Conservation (phyloP, 768 basidiomycete species). For the Tricholoma sp. region DNA sequence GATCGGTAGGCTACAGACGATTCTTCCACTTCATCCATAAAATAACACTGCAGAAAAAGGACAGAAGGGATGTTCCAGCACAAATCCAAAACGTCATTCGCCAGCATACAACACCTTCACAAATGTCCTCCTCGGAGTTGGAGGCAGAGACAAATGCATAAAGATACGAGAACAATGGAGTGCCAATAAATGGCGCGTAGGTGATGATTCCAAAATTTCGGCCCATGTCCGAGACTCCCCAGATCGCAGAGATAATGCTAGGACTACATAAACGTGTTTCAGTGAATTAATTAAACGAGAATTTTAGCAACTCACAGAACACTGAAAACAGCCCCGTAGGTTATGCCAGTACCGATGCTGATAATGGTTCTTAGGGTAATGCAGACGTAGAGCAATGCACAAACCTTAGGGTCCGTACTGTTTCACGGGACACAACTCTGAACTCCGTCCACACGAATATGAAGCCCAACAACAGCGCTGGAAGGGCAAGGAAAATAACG, state of each 20-base stretch:
- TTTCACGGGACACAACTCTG: conserved; percentile 40
- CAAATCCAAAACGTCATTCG: conserved; percentile 56
- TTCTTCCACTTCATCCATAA: conserved; percentile 66
- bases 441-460: conserved; percentile 55
- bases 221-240: conserved; percentile 66
- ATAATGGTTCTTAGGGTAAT: conserved; percentile 5
- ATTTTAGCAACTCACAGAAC: conserved; percentile 47
- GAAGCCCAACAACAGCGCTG: conserved; percentile 41
- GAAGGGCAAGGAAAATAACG: conserved; percentile 50
- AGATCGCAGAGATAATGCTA: conserved; percentile 63
- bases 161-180: conserved; percentile 71
- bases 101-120: conserved; percentile 63
- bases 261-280: conserved; percentile 38
- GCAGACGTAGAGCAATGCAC: conserved; percentile 4
- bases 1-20: conserved; percentile 31
- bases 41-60: conserved; percentile 38
- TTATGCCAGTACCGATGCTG: conserved; percentile 62
- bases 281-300: not conserved
- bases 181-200: conserved; percentile 73
- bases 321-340: conserved; percentile 70
- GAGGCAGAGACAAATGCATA: conserved; percentile 65
- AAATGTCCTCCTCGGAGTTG: conserved; percentile 41
- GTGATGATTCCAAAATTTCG: conserved; percentile 75
- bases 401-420: conserved; percentile 71
- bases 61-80: conserved; percentile 34